A percentile compares a stretch with the other conserved stretches of the same genome.
phyloP scores from a whole-genome alignment of 805 yeast genomes.

The Zygosaccharomyces pseudorouxii region DNA sequence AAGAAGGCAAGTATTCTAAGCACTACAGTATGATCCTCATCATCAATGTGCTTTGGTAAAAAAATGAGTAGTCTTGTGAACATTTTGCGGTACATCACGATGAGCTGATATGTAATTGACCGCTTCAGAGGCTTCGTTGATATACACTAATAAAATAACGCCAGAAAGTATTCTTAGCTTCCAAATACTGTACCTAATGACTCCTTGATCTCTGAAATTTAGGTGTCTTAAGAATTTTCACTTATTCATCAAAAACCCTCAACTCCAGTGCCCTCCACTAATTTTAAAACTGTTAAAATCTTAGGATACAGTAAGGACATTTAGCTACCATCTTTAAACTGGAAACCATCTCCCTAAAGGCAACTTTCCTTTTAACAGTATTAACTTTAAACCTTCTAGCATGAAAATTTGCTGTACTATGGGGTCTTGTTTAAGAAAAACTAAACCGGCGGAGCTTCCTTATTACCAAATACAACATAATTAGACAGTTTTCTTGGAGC shows the following conservation, averaged over 20 bases:
- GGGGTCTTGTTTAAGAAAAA: background rate
- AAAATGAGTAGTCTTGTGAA: constrained; percentile 68
- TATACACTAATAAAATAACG: constrained; percentile 50
- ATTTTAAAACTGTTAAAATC: constrained; percentile 46
- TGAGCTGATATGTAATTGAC: constrained; percentile 41
- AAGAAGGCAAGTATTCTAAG: constrained; percentile 41
- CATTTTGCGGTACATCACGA: constrained; percentile 43
- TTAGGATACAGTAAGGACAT: constrained; percentile 64
- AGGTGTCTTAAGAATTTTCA: constrained; percentile 54
- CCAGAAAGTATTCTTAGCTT: constrained; percentile 62
- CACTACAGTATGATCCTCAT: constrained; percentile 45
- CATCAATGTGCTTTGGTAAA: constrained; percentile 63
- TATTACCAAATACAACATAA: too few species aligned
- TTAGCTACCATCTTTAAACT: constrained; percentile 76
- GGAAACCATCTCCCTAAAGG: constrained; percentile 70
- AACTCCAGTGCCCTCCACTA: constrained; percentile 60
- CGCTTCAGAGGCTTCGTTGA: constrained; percentile 42
- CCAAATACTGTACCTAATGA: constrained; percentile 51
- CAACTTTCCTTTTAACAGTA: constrained; percentile 39
- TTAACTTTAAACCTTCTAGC: constrained; percentile 39
- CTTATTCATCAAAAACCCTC: constrained; percentile 63
- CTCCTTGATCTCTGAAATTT: constrained; percentile 52
- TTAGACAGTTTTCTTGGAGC: too few species aligned
- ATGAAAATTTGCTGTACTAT: constrained; percentile 22
- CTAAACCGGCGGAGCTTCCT: too few species aligned